A percentile compares a stretch with the other conserved stretches of the same genome.
Evolutionary conservation across 2,329 filamentous ascomycete genomes (phyloP).

Genomic region (Fonsecaea nubica): DNA sequence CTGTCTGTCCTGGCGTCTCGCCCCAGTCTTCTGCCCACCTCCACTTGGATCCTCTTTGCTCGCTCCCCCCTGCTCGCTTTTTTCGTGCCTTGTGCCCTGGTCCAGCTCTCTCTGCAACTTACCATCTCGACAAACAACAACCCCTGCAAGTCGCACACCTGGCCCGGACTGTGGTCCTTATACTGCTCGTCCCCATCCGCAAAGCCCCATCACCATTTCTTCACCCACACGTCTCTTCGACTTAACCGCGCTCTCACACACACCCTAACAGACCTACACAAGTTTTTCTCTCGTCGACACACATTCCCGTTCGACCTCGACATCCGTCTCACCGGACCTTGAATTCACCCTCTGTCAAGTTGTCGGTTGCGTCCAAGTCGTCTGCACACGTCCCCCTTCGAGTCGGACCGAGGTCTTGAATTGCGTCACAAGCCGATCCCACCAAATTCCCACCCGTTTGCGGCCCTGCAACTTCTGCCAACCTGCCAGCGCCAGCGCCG

Average conservation of each 20-base stretch:
- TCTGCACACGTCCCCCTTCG: constrained; percentile 22
- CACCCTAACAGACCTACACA: not conserved
- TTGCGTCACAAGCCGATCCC: constrained; percentile 37
- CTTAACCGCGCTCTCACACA: constrained; percentile 19
- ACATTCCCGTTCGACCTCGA: constrained; percentile 16
- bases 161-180: constrained; percentile 23
- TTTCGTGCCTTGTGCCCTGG: constrained; percentile 31
- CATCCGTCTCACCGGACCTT: constrained; percentile 11
- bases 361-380: constrained; percentile 10
- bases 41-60: not conserved
- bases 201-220: constrained; percentile 23
- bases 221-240: constrained; percentile 16
- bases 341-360: not conserved
- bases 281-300: not conserved
- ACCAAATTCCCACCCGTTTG: constrained; percentile 26
- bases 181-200: constrained; percentile 31
- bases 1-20: constrained; percentile 17
- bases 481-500: constrained; percentile 13
- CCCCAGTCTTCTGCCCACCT: constrained; percentile 8
- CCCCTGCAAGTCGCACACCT: constrained; percentile 15
- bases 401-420: constrained; percentile 31
- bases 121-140: constrained; percentile 1
- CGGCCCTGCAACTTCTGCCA: constrained; percentile 3
- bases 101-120: constrained; percentile 17
- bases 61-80: constrained; percentile 24